A percentile compares a stretch with the other conserved stretches of the same genome.
phyloP scores from a whole-genome alignment of 352 stramenopile genomes.

The Phytophthora pisi region DNA sequence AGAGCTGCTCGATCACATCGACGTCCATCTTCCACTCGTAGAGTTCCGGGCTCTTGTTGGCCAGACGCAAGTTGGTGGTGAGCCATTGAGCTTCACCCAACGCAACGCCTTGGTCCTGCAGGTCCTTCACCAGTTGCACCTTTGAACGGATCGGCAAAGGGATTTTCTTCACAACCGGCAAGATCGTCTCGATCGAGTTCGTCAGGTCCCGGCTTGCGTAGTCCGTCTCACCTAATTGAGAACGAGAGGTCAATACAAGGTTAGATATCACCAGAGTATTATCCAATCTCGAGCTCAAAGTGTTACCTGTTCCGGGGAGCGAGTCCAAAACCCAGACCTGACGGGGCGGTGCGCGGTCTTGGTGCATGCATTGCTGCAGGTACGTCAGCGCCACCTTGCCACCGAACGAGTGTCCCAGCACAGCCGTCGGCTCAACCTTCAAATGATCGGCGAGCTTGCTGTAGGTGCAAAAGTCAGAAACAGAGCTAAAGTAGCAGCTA shows the following conservation, averaged over 20 bases:
- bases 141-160: constrained; percentile 78
- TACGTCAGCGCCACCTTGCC: constrained; percentile 82
- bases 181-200: constrained; percentile 75
- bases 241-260: not conserved
- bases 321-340: constrained; percentile 81
- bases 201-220: constrained; percentile 67
- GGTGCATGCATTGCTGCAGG: constrained; percentile 54
- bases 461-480: not conserved
- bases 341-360: constrained; percentile 44
- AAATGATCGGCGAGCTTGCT: constrained; percentile 61
- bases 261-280: constrained; percentile 2
- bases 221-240: constrained; percentile 49
- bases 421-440: constrained; percentile 58
- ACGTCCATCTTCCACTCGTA: constrained; percentile 88
- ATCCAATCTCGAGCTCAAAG: not conserved
- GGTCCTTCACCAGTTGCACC: constrained; percentile 61
- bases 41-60: constrained; percentile 50
- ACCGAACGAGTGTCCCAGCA: constrained; percentile 81
- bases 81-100: constrained; percentile 82
- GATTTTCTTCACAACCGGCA: constrained; percentile 74
- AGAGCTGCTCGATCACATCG: constrained; percentile 74
- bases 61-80: constrained; percentile 75
- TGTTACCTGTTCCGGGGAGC: constrained; percentile 64
- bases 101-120: constrained; percentile 64
- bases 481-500: not conserved